Percentiles rank a stretch among this genome's conserved stretches.
These are phyloP conservation scores for Diaporthe australafricana DNA, from an alignment of 2,329 filamentous ascomycete species.

Conservation along the genomic window DNA sequence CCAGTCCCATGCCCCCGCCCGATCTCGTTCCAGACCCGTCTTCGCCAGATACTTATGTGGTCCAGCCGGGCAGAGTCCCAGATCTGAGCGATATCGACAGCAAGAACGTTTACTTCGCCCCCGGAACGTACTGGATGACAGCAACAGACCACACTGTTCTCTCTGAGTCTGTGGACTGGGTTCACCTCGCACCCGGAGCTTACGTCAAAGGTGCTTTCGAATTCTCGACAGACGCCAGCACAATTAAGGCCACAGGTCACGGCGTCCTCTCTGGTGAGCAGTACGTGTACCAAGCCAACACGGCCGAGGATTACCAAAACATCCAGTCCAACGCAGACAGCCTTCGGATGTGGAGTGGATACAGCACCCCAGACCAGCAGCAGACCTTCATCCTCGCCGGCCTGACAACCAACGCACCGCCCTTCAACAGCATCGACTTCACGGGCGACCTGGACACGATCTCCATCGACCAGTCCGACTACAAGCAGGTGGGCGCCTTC, in stretches of 20 bases:
- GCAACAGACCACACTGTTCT: slow-evolving; percentile 29
- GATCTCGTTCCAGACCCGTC: slow-evolving; percentile 39
- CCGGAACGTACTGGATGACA: slow-evolving; percentile 48
- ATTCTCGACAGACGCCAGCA: slow-evolving; percentile 42
- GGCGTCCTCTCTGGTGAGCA: slow-evolving; percentile 52
- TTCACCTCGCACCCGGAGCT: slow-evolving; percentile 47
- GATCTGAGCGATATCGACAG: slow-evolving; percentile 38
- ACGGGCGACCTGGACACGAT: slow-evolving; percentile 40
- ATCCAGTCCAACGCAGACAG: slow-evolving; percentile 44
- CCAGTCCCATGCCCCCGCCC: slow-evolving; percentile 43
- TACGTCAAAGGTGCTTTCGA: slow-evolving; percentile 53
- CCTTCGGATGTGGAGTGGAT: slow-evolving; percentile 47
- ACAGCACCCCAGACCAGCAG: slow-evolving; percentile 37
- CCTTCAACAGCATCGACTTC: slow-evolving; percentile 52
- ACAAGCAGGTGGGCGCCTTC: slow-evolving; percentile 53
- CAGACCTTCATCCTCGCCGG: slow-evolving; percentile 45
- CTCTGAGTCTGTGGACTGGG: slow-evolving; percentile 40
- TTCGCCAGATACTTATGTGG: slow-evolving; percentile 37
- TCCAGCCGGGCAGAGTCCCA: slow-evolving; percentile 42
- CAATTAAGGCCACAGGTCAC: slow-evolving; percentile 47
- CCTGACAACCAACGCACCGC: slow-evolving; percentile 47
- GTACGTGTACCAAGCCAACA: slow-evolving; percentile 52
- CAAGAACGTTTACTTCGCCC: slow-evolving; percentile 42
- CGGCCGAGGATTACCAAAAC: slow-evolving; percentile 43
- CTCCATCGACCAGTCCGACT: slow-evolving; percentile 46